Percentiles rank a stretch among this genome's conserved stretches.
Evolutionary conservation across 306 rosid genomes (phyloP).

Genomic region (Sicyos baderoa): DNA sequence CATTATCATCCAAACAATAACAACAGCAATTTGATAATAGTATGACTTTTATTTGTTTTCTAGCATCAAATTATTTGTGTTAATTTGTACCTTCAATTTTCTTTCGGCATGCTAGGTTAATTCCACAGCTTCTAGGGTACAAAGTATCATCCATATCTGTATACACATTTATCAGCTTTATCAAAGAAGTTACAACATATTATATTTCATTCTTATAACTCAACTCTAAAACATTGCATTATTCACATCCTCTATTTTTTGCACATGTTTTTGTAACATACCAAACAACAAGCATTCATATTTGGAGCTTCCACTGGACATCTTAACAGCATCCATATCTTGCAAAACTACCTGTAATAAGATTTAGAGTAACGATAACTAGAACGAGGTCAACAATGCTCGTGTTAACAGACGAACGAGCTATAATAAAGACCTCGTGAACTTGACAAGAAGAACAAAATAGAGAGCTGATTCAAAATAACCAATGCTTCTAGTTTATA

Average conservation of each 20-base stretch:
- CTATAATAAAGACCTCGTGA: background rate
- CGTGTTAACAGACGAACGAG: background rate
- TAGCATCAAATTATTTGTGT: background rate
- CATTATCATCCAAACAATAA: conserved; percentile 1
- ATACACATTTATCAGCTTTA: background rate
- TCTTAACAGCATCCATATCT: conserved; percentile 41
- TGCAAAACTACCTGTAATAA: conserved; percentile 28
- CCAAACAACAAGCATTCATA: conserved; percentile 76
- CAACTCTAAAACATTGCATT: conserved; percentile 17
- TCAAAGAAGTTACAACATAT: background rate
- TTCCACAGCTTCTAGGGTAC: conserved; percentile 67
- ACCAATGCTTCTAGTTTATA: background rate
- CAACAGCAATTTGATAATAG: background rate
- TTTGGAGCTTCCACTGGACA: conserved; percentile 29
- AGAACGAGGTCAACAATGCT: background rate
- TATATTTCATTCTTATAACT: background rate
- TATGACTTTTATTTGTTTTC: background rate
- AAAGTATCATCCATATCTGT: conserved; percentile 91
- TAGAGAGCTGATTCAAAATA: background rate
- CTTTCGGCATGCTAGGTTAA: conserved; percentile 63
- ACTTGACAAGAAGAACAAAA: background rate
- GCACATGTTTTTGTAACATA: conserved; percentile 19
- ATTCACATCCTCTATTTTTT: background rate
- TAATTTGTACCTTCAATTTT: conserved; percentile 49
- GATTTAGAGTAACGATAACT: background rate